These are phyloP conservation scores for Acer campestre DNA, from an alignment of 345 rosid species.

Conservation along the genomic window DNA sequence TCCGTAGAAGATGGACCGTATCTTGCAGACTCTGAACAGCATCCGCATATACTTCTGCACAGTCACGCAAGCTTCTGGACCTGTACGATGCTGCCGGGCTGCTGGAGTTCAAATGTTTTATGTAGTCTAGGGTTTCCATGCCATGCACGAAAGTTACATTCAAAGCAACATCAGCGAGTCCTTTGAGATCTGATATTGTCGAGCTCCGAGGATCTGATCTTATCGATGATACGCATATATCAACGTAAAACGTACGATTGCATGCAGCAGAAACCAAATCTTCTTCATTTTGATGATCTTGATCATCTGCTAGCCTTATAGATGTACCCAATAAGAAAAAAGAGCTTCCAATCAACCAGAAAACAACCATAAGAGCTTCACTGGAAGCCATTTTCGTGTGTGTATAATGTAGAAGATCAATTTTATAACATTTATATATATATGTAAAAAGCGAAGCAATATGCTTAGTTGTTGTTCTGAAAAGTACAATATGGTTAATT, in stretches of 20 bases:
- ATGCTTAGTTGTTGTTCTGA: too few relatives aligned
- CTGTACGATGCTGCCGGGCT: background rate
- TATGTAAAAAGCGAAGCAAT: background rate
- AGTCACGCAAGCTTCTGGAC: conserved; percentile 17
- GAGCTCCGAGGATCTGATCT: conserved; percentile 27
- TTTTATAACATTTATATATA: background rate
- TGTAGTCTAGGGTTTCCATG: conserved; percentile 12
- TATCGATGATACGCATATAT: conserved; percentile 22
- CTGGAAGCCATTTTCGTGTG: background rate
- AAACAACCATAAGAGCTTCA: background rate
- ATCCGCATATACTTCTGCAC: conserved; percentile 15
- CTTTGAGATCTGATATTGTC: conserved; percentile 28
- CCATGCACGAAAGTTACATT: conserved; percentile 17
- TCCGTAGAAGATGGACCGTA: conserved; percentile 16
- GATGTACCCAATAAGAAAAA: background rate
- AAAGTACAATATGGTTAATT: too few relatives aligned
- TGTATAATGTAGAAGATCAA: background rate
- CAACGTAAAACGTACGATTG: conserved; percentile 21
- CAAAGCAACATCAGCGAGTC: conserved; percentile 25
- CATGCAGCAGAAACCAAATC: conserved; percentile 32
- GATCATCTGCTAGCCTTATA: background rate
- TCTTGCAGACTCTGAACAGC: conserved; percentile 22
- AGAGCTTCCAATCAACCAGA: background rate
- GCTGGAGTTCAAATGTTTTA: conserved; percentile 2
- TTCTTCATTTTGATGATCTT: background rate